Evolutionary conservation across 129 eudicot genomes (phyloP), one percentile per base, ranked within the genome.

Genomic region (Mikania micrantha): DNA sequence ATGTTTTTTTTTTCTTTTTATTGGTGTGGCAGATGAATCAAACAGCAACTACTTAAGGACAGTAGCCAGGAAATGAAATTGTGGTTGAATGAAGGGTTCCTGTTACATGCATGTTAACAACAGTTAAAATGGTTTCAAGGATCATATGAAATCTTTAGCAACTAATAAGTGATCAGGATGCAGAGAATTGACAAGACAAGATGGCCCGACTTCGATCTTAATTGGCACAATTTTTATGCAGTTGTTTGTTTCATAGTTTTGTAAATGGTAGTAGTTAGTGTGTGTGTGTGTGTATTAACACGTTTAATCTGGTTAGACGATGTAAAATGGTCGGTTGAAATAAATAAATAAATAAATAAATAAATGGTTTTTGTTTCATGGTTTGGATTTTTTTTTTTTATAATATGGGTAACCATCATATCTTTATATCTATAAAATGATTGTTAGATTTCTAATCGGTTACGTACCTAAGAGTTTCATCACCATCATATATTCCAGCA

Each of bases 1-100:
- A 0, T 1, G 20, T 4, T 44, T 15, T 15, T 21, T 36, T 64
- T 9, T 10, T 49, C 28, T 11, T 3, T 28, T 11, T 38, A 1
- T 28, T 12, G 60, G 27, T 65, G 16, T 44, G 25, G 0, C 72
- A 64, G 78, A 73, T 64, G 78, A 64, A n/a, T 73, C 61, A 54
- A 13, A 54, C 17, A 25, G 0, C 16, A 71, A 60, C 59, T 63
- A 63, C 7, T 52, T 73, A 28, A 40, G 64, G 53, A 45, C 65
- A 9, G 56, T 39, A 10, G 53, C 57, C 65, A 9, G 56, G 39
- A 10, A 22, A n/a, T n/a, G 45, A 27, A 64, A 64, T 64, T 64
- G 78, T 65, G 4, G 71, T 49, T 24, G 41, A n/a, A n/a, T n/a
- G n/a, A n/a, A n/a, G n/a, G n/a, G 11, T 42, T 58, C 13, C 22